A percentile compares a stretch with the other conserved stretches of the same genome.
Conservation (phyloP, 2,329 filamentous ascomycete species). For the Fusarium penzigii region DNA sequence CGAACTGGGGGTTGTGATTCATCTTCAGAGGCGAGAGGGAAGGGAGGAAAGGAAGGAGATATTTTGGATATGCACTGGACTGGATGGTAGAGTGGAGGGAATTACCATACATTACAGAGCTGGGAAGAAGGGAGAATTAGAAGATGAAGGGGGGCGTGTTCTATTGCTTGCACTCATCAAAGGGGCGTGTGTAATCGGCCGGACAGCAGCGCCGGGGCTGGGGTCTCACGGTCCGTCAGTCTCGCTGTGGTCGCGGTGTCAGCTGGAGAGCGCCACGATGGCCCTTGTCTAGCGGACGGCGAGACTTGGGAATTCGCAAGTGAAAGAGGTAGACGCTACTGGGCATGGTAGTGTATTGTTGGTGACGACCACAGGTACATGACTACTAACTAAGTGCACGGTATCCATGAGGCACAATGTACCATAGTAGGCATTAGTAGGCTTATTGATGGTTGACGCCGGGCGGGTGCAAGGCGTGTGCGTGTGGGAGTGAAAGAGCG, state of each 20-base stretch:
- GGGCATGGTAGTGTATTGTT: not conserved
- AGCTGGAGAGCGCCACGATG: slow-evolving; percentile 32
- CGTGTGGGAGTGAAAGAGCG: not conserved
- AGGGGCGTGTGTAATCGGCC: not conserved
- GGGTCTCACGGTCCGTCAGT: not conserved
- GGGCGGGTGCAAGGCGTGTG: not conserved
- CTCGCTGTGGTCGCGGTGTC: slow-evolving; percentile 22
- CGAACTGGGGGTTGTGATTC: not conserved
- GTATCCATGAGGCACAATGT: not conserved
- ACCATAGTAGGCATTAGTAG: not conserved
- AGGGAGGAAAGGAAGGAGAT: not conserved
- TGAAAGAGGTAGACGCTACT: not conserved
- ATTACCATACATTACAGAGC: not conserved
- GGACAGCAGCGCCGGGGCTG: not conserved
- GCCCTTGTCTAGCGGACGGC: slow-evolving; percentile 25
- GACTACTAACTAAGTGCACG: slow-evolving; percentile 12
- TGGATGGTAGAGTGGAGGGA: not conserved
- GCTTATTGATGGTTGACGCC: not conserved
- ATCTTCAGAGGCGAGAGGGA: not conserved
- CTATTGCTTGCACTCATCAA: not conserved
- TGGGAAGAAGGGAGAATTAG: not conserved
- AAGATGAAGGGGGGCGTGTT: not conserved
- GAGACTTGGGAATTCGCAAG: not conserved
- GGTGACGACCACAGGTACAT: slow-evolving; percentile 5
- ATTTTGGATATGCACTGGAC: no score